Evolutionary conservation across 2,329 filamentous ascomycete genomes (phyloP).

Genomic region (Apiospora aurea): DNA sequence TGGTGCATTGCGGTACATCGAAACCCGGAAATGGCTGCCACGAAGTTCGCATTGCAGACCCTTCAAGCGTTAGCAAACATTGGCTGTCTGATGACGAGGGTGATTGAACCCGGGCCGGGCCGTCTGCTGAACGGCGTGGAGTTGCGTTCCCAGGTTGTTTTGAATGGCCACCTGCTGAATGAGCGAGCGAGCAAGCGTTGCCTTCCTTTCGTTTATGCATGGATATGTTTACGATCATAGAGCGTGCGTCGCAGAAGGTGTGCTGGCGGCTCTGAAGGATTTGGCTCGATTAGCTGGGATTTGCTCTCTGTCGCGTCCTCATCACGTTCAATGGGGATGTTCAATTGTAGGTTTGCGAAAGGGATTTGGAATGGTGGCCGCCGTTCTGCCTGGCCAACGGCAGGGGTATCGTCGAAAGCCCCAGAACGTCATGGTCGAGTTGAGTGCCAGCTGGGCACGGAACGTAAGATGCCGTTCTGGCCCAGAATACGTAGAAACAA

Average conservation of each 20-base stretch:
- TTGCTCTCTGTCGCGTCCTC: background rate
- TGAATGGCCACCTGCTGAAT: background rate
- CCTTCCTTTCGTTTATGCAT: background rate
- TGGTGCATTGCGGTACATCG: background rate
- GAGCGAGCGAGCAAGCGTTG: constrained; percentile 9
- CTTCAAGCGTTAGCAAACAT: background rate
- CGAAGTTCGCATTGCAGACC: background rate
- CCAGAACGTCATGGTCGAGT: background rate
- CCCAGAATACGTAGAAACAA: background rate
- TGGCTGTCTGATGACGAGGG: constrained; percentile 4
- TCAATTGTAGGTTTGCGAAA: background rate
- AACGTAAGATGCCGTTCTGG: background rate
- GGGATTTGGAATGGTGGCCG: background rate
- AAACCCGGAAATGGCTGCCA: background rate
- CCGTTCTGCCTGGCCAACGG: background rate
- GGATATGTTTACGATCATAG: background rate
- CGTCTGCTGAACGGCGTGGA: background rate
- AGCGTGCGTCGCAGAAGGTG: background rate
- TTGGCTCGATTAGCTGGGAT: background rate
- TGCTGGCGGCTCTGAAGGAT: background rate
- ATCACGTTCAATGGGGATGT: background rate
- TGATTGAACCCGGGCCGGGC: constrained; percentile 11
- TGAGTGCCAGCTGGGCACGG: background rate
- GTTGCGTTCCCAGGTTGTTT: background rate
- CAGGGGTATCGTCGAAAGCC: constrained; percentile 6